phyloP scores from a whole-genome alignment of 768 basidiomycete genomes.

The Lactarius sanguifluus region DNA sequence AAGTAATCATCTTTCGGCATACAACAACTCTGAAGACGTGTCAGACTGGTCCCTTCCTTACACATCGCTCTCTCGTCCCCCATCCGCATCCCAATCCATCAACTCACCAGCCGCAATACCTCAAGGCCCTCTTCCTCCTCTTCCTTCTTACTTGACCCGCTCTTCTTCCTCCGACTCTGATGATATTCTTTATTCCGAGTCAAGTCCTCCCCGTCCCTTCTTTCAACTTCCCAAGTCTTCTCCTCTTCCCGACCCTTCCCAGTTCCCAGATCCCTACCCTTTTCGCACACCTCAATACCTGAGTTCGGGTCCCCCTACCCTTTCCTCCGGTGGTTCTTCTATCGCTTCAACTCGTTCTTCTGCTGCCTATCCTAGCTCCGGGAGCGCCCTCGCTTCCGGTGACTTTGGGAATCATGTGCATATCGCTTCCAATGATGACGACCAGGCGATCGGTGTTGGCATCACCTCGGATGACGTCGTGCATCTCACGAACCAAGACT shows the following conservation, averaged over 20 bases:
- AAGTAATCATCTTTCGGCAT: constrained; percentile 21
- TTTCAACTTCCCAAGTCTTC: constrained; percentile 48
- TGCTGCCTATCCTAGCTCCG: constrained; percentile 74
- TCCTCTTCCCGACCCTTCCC: constrained; percentile 59
- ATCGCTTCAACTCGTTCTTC: constrained; percentile 73
- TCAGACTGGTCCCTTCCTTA: constrained; percentile 34
- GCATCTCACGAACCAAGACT: constrained; percentile 57
- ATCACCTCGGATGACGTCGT: constrained; percentile 67
- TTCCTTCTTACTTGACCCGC: constrained; percentile 40
- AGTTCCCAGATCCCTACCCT: constrained; percentile 73
- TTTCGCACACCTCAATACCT: constrained; percentile 51
- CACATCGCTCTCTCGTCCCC: constrained; percentile 32
- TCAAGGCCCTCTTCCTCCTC: constrained; percentile 33
- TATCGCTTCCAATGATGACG: constrained; percentile 59
- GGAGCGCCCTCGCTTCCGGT: constrained; percentile 56
- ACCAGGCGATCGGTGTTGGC: constrained; percentile 55
- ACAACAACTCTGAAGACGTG: constrained; percentile 29
- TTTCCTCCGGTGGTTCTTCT: constrained; percentile 71
- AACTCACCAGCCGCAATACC: constrained; percentile 34
- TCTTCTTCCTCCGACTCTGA: constrained; percentile 44
- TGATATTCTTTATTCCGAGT: constrained; percentile 40
- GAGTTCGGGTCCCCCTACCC: constrained; percentile 50
- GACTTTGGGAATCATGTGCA: constrained; percentile 63
- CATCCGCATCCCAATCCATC: constrained; percentile 32
- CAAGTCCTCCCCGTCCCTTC: constrained; percentile 35